These are phyloP conservation scores for Phytophthora sojae DNA, from an alignment of 352 stramenopile genomes.

Conservation along the genomic window DNA sequence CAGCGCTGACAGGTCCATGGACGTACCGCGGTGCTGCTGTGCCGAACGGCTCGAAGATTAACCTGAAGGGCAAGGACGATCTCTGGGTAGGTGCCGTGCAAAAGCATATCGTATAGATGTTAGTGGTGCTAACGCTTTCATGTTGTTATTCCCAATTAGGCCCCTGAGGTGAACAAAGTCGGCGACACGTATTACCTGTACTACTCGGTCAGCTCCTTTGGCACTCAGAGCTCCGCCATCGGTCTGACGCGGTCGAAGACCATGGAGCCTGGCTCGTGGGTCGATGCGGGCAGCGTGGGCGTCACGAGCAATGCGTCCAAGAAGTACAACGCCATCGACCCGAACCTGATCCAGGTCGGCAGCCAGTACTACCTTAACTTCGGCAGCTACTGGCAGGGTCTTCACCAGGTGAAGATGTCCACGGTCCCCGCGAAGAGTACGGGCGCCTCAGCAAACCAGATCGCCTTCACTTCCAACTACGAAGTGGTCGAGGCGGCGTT, in stretches of 20 bases:
- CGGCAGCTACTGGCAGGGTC: slow-evolving; percentile 54
- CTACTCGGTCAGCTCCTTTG: slow-evolving; percentile 65
- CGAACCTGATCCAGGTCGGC: slow-evolving; percentile 48
- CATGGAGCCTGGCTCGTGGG: slow-evolving; percentile 55
- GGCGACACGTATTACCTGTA: slow-evolving; percentile 66
- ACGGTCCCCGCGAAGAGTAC: slow-evolving; percentile 29
- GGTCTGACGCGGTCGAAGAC: slow-evolving; percentile 53
- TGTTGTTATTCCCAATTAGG: too few relatives aligned
- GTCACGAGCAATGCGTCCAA: slow-evolving; percentile 44
- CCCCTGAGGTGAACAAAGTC: slow-evolving; percentile 55
- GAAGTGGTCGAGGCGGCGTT: slow-evolving; percentile 38
- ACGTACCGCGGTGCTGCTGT: slow-evolving; percentile 47
- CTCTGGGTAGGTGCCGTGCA: slow-evolving; percentile 37
- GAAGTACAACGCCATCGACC: slow-evolving; percentile 64
- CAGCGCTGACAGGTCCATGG: slow-evolving; percentile 44
- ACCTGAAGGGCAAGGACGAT: slow-evolving; percentile 45
- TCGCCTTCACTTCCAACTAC: slow-evolving; percentile 35
- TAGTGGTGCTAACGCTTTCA: too few relatives aligned
- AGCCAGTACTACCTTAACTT: slow-evolving; percentile 54
- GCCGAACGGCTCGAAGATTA: slow-evolving; percentile 47
- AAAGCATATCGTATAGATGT: too few relatives aligned
- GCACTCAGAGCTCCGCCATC: slow-evolving; percentile 51
- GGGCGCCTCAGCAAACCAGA: slow-evolving; percentile 22
- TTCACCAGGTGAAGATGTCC: slow-evolving; percentile 44
- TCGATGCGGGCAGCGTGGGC: slow-evolving; percentile 43